Base-by-base conservation (phyloP, 331 rosid genomes). In the Stylosanthes scabra region DNA sequence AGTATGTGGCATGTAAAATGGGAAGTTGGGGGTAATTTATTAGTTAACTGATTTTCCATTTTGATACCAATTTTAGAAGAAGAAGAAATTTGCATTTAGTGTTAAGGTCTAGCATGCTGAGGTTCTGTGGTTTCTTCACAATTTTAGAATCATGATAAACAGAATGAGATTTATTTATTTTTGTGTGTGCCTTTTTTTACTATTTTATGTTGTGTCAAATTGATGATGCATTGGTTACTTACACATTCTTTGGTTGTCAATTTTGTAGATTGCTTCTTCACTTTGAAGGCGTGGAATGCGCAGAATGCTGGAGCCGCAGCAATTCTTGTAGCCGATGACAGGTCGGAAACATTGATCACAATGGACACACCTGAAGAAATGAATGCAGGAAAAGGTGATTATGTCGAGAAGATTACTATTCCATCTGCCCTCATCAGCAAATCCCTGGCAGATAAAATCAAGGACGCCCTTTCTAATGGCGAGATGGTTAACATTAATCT, bases 291-390 rank as follows among this genome's bases (percentile, higher is more conserved):
- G 0, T 90, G 97, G 99, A 94, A 90, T 67, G 97, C 97, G 9
- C 99, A 94, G 88, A 88, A 87, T 12, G 96, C 85, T 59, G 99
- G 99, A 78, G 99, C 97, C 27, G 99, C 97, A 0, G 99, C 99
- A 50, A 78, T 94, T 80, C 90, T 94, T 67, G 99, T 94, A 64
- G 96, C 93, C 13, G 97, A 94, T 78, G 82, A 91, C 86, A 84
- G 60, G 78, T 31, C 14, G 28, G 99, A 94, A 68, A 83, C 83
- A 16, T 84, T 94, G 71, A 91, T 94, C 75, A 94, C 99, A 56
- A 94, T 94, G 99, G 99, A 94, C 84, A 89, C 88, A 75, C 97
- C 99, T 11, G 97, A 94, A 78, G 90, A 86, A 77, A 97, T 81
- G 63, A 66, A 85, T 7, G 79, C 82, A 9, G 73, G 74, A 2